Evolutionary conservation across 2,329 filamentous ascomycete species (phyloP).

Genomic region (Aspergillus fumigatiaffinis): DNA sequence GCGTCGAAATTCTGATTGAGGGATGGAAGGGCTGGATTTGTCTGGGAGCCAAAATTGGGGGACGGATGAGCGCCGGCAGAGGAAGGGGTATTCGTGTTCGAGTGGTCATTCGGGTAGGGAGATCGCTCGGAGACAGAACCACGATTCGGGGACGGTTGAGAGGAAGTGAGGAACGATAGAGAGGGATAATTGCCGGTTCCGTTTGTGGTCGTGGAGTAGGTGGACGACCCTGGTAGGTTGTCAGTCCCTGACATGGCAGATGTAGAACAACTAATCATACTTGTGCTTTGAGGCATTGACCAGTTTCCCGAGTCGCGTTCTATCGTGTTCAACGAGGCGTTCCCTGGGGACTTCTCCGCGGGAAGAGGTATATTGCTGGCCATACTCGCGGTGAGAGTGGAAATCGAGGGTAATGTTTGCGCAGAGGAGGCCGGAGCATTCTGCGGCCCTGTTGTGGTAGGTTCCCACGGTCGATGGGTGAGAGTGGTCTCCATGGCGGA

Average conservation of each 20-base stretch:
- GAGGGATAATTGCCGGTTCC: constrained; percentile 42
- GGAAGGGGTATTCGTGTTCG: constrained; percentile 29
- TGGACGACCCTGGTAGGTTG: constrained; percentile 41
- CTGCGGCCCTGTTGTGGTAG: constrained; percentile 32
- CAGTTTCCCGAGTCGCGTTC: constrained; percentile 58
- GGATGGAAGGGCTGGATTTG: constrained; percentile 49
- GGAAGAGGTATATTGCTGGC: constrained; percentile 24
- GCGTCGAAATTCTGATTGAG: constrained; percentile 58
- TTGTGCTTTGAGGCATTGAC: constrained; percentile 57
- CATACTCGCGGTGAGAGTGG: constrained; percentile 45
- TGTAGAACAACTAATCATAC: constrained; percentile 34
- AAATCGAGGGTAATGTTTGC: constrained; percentile 46
- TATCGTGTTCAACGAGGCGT: constrained; percentile 42
- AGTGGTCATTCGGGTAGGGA: constrained; percentile 40
- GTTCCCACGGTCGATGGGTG: constrained; percentile 44
- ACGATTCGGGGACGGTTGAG: constrained; percentile 44
- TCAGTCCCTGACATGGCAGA: constrained; percentile 18
- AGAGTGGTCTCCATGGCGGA: constrained; percentile 38
- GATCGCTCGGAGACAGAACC: constrained; percentile 39
- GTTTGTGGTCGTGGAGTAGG: constrained; percentile 46
- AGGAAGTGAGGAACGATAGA: constrained; percentile 41
- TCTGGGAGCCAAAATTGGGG: constrained; percentile 37
- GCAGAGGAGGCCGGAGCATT: constrained; percentile 31
- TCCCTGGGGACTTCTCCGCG: constrained; percentile 41
- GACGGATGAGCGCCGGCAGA: constrained; percentile 38